Base-by-base conservation (phyloP, 306 rosid species). In the Alnus glutinosa region DNA sequence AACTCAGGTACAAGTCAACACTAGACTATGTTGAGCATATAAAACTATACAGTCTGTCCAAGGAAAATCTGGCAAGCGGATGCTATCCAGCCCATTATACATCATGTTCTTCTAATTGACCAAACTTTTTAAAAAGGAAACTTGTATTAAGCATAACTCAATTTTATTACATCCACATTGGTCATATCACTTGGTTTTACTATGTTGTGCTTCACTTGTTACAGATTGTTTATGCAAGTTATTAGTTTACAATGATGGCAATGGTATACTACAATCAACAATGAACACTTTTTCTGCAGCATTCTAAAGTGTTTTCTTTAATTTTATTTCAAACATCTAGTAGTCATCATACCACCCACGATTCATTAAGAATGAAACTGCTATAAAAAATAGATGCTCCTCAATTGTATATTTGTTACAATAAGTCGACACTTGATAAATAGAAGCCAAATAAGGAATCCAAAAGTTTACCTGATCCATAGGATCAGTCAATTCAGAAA, bases 401-500 rank as follows among this genome's bases (percentile, higher is more conserved):
- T 36, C 11, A 23, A 4, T 64, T 37, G 23, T 36, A 46, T 14
- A 36, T 36, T 64, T 64, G 47, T 64, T 64, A 37, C 70, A 64
- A 32, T 19, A 70, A 48, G 15, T n/a, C 11, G 55, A 46, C 15
- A 70, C 62, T 34, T 47, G 32, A 23, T 51, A 72, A n/a, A 36
- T 10, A 47, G 64, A 58, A 32, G 49, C 77, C 49, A 69, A 37
- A 44, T 6, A 51, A 74, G 48, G 69, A 77, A 55, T 55, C 37
- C n/a, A 68, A 72, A 78, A 72, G 81, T 83, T 84, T 83, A 92
- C 98, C 95, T 94, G 98, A 88, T 95, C 98, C 79, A 92, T 52
- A 62, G 98, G 98, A 88, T 95, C 98, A 12, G 98, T 95, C 86
- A 95, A 82, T 81, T 95, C 98, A 3, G 98, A 95, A 89, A 95